phyloP scores from a whole-genome alignment of 495 filamentous ascomycete species.

The Choiromyces venosus region DNA sequence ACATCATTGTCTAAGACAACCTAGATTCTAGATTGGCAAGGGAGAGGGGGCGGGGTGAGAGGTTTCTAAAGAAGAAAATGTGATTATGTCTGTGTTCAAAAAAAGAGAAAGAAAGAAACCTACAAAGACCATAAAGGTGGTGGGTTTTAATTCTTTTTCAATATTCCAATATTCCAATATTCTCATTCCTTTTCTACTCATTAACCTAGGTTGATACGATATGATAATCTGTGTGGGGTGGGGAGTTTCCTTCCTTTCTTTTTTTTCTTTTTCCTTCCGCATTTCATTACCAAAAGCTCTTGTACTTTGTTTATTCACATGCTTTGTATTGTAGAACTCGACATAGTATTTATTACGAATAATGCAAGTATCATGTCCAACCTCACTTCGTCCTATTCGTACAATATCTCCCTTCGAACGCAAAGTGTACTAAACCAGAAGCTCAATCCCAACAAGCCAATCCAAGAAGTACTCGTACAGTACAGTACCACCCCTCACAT shows the following conservation, averaged over 20 bases:
- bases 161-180: too few relatives aligned
- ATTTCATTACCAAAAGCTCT: background rate
- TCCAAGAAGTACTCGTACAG: background rate
- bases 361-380: background rate
- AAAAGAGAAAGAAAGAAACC: too few relatives aligned
- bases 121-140: background rate
- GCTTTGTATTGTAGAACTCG: background rate
- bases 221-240: background rate
- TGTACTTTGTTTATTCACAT: background rate
- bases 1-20: background rate
- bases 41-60: background rate
- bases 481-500: background rate
- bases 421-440: background rate
- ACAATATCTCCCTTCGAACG: background rate
- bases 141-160: background rate
- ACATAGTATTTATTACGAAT: background rate
- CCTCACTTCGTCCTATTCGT: background rate
- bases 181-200: background rate
- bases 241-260: background rate
- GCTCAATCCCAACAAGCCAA: background rate
- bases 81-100: background rate
- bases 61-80: background rate
- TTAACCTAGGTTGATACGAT: background rate
- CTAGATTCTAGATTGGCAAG: background rate
- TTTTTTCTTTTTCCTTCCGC: background rate